A percentile compares a stretch with the other conserved stretches of the same genome.
Conservation (phyloP, 2,329 filamentous ascomycete genomes). For the Ilyonectria robusta region DNA sequence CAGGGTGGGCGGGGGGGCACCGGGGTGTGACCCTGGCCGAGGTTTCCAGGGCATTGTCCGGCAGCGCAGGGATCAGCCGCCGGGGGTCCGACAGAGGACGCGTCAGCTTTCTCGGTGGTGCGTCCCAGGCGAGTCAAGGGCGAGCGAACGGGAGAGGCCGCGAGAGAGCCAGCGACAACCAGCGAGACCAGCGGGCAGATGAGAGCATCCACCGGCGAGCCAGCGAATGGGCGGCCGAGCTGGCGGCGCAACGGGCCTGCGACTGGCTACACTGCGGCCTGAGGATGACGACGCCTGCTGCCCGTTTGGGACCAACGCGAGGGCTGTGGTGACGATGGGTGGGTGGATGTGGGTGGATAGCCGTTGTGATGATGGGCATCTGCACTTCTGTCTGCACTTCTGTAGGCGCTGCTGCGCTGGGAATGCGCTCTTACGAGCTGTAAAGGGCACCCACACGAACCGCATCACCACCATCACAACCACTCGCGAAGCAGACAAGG, state of each 20-base stretch:
- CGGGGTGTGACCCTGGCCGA: slow-evolving; percentile 27
- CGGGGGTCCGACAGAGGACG: slow-evolving; percentile 47
- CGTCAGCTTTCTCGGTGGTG: slow-evolving; percentile 49
- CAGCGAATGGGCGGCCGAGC: slow-evolving; percentile 2
- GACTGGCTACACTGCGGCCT: slow-evolving; percentile 42
- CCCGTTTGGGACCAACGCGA: slow-evolving; percentile 41
- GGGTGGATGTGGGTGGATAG: slow-evolving; percentile 23
- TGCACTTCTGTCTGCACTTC: slow-evolving; percentile 7
- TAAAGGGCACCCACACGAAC: background rate
- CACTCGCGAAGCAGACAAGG: background rate
- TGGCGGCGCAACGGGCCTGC: slow-evolving; percentile 24
- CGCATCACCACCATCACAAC: slow-evolving; percentile 2
- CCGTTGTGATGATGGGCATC: slow-evolving; percentile 7
- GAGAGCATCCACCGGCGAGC: slow-evolving; percentile 27
- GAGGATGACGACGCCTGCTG: slow-evolving; percentile 51
- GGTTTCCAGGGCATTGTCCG: slow-evolving; percentile 42
- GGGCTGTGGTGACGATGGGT: slow-evolving; percentile 38
- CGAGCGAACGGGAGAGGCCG: slow-evolving; percentile 29
- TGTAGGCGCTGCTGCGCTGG: background rate
- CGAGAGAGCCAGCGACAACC: slow-evolving; percentile 33
- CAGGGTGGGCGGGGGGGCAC: slow-evolving; percentile 16
- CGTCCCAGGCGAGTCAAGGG: slow-evolving; percentile 40
- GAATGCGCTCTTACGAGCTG: background rate
- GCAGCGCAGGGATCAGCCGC: slow-evolving; percentile 43
- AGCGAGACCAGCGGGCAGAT: slow-evolving; percentile 16